Base-by-base conservation (phyloP, 345 rosid species). In the Sonneratia caseolaris region DNA sequence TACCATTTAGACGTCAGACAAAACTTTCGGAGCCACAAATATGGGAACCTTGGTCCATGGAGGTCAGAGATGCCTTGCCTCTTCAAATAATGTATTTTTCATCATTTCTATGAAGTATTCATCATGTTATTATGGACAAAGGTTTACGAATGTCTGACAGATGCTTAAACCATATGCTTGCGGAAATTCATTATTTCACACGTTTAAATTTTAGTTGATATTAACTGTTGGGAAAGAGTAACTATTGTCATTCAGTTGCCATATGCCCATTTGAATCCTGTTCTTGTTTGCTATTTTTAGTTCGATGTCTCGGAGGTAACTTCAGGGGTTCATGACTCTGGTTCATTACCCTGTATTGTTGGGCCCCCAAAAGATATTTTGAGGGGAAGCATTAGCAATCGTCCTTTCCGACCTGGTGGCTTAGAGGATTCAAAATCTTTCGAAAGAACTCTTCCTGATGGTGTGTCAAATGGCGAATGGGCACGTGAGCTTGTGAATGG, bases 321-420 rank as follows among this genome's bases (percentile, higher is more conserved):
- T 79, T 76, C 77, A 14, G 92, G 88, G 77, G 84, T 79, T 82
- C 89, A 89, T 79, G 94, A 83, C 53, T 82, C 84, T 72, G 84
- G 91, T 77, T 76, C 84, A 74, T 75, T 87, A 61, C 94, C 91
- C 24, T 87, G 87, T 27, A 49, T 85, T 71, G 80, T 78, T 70
- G 91, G 91, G 59, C 85, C 88, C 66, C 81, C 94, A 21, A 89
- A 87, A 74, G 98, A 93, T 82, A 78, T 88, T 80, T 79, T 91
- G 67, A 86, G 93, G 74, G 98, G 98, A 85, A 91, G 98, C 83
- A 83, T 85, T 78, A 88, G 78, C 76, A 91, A 84, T 79, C 97
- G 95, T 37, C 98, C 98, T 75, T 94, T 94, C 76, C 89, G 88
- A 59, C 98, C 98, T 16, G 98, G 98, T 74, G 98, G 98, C 43